Conservation (phyloP, 345 rosid genomes). For the Cardiospermum halicacabum region DNA sequence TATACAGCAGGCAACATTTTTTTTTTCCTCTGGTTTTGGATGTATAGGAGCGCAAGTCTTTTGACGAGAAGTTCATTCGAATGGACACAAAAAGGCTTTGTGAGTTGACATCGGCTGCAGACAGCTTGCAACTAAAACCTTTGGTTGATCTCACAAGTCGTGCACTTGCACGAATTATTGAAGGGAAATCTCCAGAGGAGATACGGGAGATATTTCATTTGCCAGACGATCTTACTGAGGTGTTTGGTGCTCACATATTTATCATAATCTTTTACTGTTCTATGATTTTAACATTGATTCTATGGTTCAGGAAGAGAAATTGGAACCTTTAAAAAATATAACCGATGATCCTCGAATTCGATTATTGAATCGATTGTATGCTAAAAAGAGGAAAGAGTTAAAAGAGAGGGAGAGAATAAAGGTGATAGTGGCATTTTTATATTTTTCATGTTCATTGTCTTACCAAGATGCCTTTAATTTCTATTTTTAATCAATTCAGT, state of each 20-base stretch:
- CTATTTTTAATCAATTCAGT: neutral
- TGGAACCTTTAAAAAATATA: conserved; percentile 81
- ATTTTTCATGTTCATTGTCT: neutral
- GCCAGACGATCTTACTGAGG: conserved; percentile 97
- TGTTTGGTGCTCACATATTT: conserved; percentile 27
- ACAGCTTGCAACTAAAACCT: conserved; percentile 83
- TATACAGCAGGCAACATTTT: neutral
- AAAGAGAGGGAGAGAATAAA: conserved; percentile 70
- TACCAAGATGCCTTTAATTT: neutral
- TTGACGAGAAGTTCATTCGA: conserved; percentile 78
- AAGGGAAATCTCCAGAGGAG: conserved; percentile 85
- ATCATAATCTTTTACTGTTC: conserved; percentile 12
- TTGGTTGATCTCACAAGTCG: conserved; percentile 91
- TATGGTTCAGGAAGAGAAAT: conserved; percentile 70
- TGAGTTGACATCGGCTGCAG: conserved; percentile 92
- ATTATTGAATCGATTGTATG: conserved; percentile 72
- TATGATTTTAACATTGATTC: conserved; percentile 12
- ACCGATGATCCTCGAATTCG: conserved; percentile 87
- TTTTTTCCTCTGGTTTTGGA: conserved; percentile 14
- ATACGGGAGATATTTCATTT: conserved; percentile 88
- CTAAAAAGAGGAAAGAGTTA: conserved; percentile 78
- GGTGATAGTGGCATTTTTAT: conserved; percentile 33
- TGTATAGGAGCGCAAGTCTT: conserved; percentile 67
- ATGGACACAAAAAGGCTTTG: conserved; percentile 85
- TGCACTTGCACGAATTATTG: conserved; percentile 79